Conservation (phyloP, 2,329 filamentous ascomycete species). For the Neofusicoccum umdonicola region DNA sequence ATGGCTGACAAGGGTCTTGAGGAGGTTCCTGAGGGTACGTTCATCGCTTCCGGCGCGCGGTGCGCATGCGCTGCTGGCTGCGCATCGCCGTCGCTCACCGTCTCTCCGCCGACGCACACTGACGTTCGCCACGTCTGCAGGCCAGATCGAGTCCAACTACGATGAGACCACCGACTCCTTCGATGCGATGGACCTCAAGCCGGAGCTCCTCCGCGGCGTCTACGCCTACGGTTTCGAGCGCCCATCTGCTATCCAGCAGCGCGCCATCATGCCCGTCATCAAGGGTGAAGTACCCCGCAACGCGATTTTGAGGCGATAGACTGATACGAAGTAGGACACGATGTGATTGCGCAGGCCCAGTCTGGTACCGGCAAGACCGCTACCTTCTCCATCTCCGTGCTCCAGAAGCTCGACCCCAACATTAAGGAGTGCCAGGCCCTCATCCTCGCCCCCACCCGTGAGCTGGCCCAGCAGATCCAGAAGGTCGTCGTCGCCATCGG, state of each 20-base stretch:
- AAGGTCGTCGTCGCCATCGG: slow-evolving; percentile 98
- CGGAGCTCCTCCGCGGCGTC: slow-evolving; percentile 96
- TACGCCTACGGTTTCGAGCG: slow-evolving; percentile 99
- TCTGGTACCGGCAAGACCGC: slow-evolving; percentile 99
- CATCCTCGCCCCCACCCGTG: slow-evolving; percentile 95
- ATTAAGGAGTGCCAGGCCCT: slow-evolving; percentile 97
- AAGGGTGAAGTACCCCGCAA: slow-evolving; percentile 67
- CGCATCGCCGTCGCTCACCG: slow-evolving; percentile 5
- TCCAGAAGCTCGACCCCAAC: slow-evolving; percentile 96
- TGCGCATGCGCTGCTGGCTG: neutral
- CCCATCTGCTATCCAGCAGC: slow-evolving; percentile 98
- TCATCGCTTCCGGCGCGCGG: slow-evolving; percentile 9
- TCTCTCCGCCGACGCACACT: slow-evolving; percentile 19
- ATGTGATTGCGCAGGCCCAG: slow-evolving; percentile 99
- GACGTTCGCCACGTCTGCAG: slow-evolving; percentile 50
- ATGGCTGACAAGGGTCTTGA: slow-evolving; percentile 99
- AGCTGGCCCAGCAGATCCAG: slow-evolving; percentile 98
- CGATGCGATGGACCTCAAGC: slow-evolving; percentile 95
- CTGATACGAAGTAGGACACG: slow-evolving; percentile 62
- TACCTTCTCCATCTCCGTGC: slow-evolving; percentile 97
- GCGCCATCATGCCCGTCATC: slow-evolving; percentile 99
- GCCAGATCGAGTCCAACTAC: slow-evolving; percentile 99
- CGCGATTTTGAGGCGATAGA: neutral
- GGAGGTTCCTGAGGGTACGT: slow-evolving; percentile 92
- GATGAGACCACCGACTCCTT: slow-evolving; percentile 99